Evolutionary conservation across 2,329 filamentous ascomycete genomes (phyloP).

Genomic region (Diaporthe capsici): DNA sequence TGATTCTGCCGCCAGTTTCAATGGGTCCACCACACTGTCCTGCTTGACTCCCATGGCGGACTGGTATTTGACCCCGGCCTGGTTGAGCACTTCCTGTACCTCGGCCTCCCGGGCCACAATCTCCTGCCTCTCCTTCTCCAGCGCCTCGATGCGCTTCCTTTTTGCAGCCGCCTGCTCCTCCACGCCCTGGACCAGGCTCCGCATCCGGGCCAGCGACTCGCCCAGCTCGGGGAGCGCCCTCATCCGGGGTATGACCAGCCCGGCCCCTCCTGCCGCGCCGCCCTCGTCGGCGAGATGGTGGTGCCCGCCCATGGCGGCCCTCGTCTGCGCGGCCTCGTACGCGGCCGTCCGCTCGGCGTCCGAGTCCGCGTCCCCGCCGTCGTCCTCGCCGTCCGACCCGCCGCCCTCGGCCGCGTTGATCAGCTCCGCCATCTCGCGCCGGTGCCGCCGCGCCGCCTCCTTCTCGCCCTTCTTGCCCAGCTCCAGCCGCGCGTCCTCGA

Average conservation of each 20-base stretch:
- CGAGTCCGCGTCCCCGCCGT: constrained; percentile 70
- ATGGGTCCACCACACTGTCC: constrained; percentile 40
- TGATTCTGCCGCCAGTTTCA: constrained; percentile 47
- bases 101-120: constrained; percentile 80
- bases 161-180: constrained; percentile 73
- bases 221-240: constrained; percentile 82
- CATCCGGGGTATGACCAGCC: constrained; percentile 73
- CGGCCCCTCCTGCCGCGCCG: constrained; percentile 57
- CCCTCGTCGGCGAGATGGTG: constrained; percentile 53
- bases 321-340: constrained; percentile 89
- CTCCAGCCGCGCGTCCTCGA: constrained; percentile 85
- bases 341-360: constrained; percentile 81
- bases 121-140: constrained; percentile 77
- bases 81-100: constrained; percentile 84
- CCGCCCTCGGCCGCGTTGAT: constrained; percentile 75
- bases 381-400: constrained; percentile 40
- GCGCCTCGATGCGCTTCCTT: constrained; percentile 73
- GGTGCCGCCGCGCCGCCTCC: constrained; percentile 75
- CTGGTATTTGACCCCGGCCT: constrained; percentile 78
- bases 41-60: constrained; percentile 54
- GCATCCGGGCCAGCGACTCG: constrained; percentile 75
- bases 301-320: constrained; percentile 85
- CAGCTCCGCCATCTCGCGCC: constrained; percentile 84
- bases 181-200: constrained; percentile 73
- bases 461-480: constrained; percentile 84